phyloP scores from a whole-genome alignment of 192 early-diverging fungal genomes.

The Coemansia sp. region DNA sequence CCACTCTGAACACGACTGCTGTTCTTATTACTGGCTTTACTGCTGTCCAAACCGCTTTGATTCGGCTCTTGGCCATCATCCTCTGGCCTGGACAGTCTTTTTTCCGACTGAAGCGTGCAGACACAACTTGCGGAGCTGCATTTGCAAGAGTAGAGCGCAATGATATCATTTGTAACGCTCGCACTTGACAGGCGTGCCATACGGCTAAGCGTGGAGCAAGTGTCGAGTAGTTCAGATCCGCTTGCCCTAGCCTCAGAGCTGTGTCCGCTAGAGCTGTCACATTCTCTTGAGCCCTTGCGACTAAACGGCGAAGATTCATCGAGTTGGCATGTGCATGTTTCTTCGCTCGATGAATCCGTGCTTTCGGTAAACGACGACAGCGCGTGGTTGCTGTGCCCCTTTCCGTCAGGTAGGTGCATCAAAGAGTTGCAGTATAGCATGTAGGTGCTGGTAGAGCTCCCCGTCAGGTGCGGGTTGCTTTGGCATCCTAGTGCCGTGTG shows the following conservation, averaged over 20 bases:
- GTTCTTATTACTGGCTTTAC: slow-evolving; percentile 13
- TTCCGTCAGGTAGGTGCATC: slow-evolving; percentile 8
- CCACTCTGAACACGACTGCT: not conserved
- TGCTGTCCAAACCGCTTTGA: not conserved
- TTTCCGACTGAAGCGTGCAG: not conserved
- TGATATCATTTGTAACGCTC: slow-evolving; percentile 26
- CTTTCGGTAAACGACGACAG: slow-evolving; percentile 6
- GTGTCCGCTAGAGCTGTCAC: not conserved
- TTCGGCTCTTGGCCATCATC: not conserved
- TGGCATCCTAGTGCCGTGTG: not conserved
- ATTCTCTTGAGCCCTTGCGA: slow-evolving; percentile 18
- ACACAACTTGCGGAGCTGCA: slow-evolving; percentile 7
- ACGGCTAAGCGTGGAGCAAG: not conserved
- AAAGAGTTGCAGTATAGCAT: slow-evolving; percentile 14
- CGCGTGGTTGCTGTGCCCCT: not conserved
- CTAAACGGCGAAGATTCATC: slow-evolving; percentile 21
- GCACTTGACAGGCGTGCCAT: not conserved
- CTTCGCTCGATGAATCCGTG: not conserved
- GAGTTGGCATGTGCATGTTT: not conserved
- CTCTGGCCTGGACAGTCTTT: not conserved
- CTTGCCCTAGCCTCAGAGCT: not conserved
- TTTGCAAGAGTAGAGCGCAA: slow-evolving; percentile 26
- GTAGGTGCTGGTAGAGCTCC: not conserved
- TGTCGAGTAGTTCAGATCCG: not conserved
- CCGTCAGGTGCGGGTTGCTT: not conserved